These are phyloP conservation scores for Noccaea bulbosa DNA, from an alignment of 345 rosid genomes.

Conservation along the genomic window DNA sequence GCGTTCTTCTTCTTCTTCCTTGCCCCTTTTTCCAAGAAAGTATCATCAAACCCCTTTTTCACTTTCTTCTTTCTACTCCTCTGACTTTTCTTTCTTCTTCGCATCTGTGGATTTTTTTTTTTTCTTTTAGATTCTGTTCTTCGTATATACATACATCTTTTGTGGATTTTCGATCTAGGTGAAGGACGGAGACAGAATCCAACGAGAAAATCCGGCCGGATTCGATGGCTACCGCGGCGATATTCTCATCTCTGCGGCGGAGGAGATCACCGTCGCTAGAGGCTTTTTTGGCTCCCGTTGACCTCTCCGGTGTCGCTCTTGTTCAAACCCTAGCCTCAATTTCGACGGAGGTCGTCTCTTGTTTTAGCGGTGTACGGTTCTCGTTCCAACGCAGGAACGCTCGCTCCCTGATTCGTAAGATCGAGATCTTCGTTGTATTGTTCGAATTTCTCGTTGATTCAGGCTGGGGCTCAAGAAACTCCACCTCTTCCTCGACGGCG, in stretches of 20 bases:
- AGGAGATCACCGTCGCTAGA: conserved; percentile 79
- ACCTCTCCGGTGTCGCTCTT: conserved; percentile 70
- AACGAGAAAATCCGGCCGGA: conserved; percentile 9
- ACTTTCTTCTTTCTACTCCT: conserved; percentile 35
- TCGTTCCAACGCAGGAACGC: conserved; percentile 76
- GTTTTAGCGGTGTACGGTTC: conserved; percentile 49
- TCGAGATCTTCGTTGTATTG: conserved; percentile 66
- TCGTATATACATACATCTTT: conserved; percentile 4
- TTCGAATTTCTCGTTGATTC: conserved; percentile 68
- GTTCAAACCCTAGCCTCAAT: conserved; percentile 65
- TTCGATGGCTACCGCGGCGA: conserved; percentile 80
- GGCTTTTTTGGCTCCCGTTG: conserved; percentile 84
- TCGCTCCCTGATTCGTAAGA: conserved; percentile 71
- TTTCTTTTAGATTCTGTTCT: conserved; percentile 19
- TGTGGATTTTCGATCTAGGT: conserved; percentile 20
- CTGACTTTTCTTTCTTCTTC: conserved; percentile 31
- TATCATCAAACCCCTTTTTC: conserved; percentile 23
- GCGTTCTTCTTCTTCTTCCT: conserved; percentile 35
- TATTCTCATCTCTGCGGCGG: conserved; percentile 79
- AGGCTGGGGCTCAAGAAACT: conserved; percentile 36
- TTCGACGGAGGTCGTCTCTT: conserved; percentile 62
- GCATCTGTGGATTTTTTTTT: neutral
- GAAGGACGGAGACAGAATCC: neutral
- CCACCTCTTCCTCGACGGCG: conserved; percentile 47
- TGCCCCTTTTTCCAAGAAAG: conserved; percentile 38